phyloP scores from a whole-genome alignment of 2,329 filamentous ascomycete species.

The Exophiala alcalophila region DNA sequence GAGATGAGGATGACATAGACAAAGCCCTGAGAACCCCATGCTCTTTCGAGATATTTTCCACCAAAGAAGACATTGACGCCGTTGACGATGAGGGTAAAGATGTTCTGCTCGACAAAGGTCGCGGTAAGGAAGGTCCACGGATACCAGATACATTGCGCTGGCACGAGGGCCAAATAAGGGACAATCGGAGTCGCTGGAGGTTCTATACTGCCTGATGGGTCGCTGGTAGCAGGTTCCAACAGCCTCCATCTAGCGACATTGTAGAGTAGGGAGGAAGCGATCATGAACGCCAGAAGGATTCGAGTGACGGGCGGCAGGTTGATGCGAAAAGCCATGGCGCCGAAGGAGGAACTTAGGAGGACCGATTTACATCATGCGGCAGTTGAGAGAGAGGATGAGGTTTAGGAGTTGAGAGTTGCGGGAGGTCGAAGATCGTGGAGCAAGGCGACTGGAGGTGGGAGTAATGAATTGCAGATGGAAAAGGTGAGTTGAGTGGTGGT shows the following conservation, averaged over 20 bases:
- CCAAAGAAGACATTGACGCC: conserved; percentile 81
- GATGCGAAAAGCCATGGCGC: conserved; percentile 70
- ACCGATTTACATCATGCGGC: conserved; percentile 9
- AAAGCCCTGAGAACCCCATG: conserved; percentile 90
- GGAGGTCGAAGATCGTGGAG: too few relatives aligned
- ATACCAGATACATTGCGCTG: conserved; percentile 77
- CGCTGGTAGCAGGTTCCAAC: conserved; percentile 51
- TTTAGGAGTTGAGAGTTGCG: too few relatives aligned
- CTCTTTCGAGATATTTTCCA: conserved; percentile 89
- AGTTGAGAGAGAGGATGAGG: background rate
- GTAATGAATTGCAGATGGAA: too few relatives aligned
- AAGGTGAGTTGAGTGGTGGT: too few relatives aligned
- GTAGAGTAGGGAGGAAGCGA: conserved; percentile 72
- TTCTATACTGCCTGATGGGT: conserved; percentile 37
- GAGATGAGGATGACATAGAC: conserved; percentile 82
- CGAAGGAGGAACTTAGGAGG: conserved; percentile 6
- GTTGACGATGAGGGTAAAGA: conserved; percentile 78
- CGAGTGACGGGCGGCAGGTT: conserved; percentile 92
- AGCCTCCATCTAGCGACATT: conserved; percentile 64
- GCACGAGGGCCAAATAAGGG: conserved; percentile 84
- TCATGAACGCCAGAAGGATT: conserved; percentile 69
- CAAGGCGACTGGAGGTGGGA: too few relatives aligned
- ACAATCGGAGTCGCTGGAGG: conserved; percentile 62
- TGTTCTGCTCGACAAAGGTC: conserved; percentile 86
- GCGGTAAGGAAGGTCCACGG: conserved; percentile 90